Conservation (phyloP, 169 alveolate genomes). For the Fabrea salina region DNA sequence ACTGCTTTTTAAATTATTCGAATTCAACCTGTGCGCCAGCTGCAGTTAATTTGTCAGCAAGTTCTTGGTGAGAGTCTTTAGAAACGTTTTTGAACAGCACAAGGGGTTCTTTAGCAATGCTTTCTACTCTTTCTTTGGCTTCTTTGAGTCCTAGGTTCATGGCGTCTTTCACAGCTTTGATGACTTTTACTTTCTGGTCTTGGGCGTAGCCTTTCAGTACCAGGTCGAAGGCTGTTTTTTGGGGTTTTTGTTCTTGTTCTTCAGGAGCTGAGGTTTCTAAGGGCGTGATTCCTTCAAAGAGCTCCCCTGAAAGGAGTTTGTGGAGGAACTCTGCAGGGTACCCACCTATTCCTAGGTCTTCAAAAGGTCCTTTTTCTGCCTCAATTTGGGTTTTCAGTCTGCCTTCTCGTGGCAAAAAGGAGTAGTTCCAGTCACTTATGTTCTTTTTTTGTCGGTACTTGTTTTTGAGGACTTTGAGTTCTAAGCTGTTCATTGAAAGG, state of each 20-base stretch:
- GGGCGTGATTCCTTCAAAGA: too few relatives aligned
- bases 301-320: too few relatives aligned
- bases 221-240: constrained; percentile 3
- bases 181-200: background rate
- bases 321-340: background rate
- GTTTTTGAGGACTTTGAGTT: background rate
- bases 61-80: constrained; percentile 23
- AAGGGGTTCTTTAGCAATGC: constrained; percentile 13
- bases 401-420: too few relatives aligned
- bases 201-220: constrained; percentile 11
- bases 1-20: background rate
- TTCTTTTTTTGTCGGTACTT: too few relatives aligned
- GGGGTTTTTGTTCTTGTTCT: background rate
- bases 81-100: background rate
- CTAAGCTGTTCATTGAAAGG: background rate
- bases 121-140: constrained; percentile 22
- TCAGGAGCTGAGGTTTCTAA: background rate
- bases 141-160: constrained; percentile 22
- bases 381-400: background rate
- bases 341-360: background rate
- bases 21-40: background rate
- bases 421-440: too few relatives aligned
- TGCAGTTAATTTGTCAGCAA: background rate
- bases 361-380: background rate
- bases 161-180: constrained; percentile 13